Percentiles rank a stretch among this genome's conserved stretches.
Conservation (phyloP, 495 filamentous ascomycete genomes). For the Filosporella fistucella region DNA sequence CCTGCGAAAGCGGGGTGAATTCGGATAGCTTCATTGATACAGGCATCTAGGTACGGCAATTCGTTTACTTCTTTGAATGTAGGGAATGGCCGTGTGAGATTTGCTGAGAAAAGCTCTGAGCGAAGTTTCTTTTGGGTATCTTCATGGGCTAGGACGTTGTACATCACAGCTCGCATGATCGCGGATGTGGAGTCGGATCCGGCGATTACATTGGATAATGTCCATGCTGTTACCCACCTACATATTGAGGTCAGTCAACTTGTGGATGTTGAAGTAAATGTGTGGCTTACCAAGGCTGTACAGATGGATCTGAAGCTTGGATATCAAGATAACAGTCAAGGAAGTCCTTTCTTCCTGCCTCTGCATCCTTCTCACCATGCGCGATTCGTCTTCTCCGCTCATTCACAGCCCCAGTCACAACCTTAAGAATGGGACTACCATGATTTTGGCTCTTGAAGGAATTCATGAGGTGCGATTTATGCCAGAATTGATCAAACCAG, state of each 20-base stretch:
- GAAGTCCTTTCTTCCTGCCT: background rate
- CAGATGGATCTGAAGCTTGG: slow-evolving; percentile 18
- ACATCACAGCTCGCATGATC: slow-evolving; percentile 25
- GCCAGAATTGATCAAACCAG: slow-evolving; percentile 29
- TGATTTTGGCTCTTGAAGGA: slow-evolving; percentile 26
- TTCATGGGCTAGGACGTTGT: slow-evolving; percentile 27
- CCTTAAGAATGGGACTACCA: background rate
- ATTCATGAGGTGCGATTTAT: slow-evolving; percentile 33
- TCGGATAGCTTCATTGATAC: slow-evolving; percentile 21
- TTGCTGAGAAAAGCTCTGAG: slow-evolving; percentile 11
- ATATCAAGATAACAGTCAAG: slow-evolving; percentile 12
- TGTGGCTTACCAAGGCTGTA: slow-evolving; percentile 25
- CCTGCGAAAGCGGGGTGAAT: slow-evolving; percentile 36
- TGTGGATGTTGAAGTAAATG: background rate
- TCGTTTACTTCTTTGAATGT: slow-evolving; percentile 29
- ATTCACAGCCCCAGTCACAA: background rate
- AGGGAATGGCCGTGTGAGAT: background rate
- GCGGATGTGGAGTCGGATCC: slow-evolving; percentile 28
- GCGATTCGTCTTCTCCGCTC: background rate
- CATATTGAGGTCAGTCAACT: background rate
- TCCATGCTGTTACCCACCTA: slow-evolving; percentile 27
- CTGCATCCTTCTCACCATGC: too few species aligned
- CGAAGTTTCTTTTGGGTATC: slow-evolving; percentile 14
- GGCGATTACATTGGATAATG: slow-evolving; percentile 35
- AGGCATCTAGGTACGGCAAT: slow-evolving; percentile 36